phyloP scores from a whole-genome alignment of 257 asterid species.

The Solanum microdontum region DNA sequence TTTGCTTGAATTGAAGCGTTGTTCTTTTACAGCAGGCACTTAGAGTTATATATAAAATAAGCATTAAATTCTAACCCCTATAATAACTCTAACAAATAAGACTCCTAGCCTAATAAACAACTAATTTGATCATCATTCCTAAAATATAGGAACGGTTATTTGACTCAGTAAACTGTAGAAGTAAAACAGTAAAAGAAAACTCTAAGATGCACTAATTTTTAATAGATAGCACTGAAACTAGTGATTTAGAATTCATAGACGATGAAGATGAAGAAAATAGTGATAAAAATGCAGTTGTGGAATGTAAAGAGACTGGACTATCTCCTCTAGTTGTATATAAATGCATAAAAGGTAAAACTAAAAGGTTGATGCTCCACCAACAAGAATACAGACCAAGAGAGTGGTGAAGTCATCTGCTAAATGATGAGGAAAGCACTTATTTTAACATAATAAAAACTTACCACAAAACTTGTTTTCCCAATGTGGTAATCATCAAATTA shows the following conservation, averaged over 20 bases:
- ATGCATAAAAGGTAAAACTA: too few species aligned
- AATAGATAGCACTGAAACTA: not conserved
- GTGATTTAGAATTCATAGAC: too few species aligned
- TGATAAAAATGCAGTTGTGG: too few species aligned
- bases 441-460: too few species aligned
- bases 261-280: too few species aligned
- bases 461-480: not conserved
- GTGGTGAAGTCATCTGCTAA: too few species aligned
- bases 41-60: not conserved
- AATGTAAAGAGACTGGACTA: too few species aligned
- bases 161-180: not conserved
- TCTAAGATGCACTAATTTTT: not conserved
- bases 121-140: not conserved
- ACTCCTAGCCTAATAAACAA: not conserved
- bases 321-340: too few species aligned
- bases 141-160: not conserved
- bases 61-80: not conserved
- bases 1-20: not conserved
- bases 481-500: too few species aligned
- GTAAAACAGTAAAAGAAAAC: not conserved
- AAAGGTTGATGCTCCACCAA: too few species aligned
- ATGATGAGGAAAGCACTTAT: too few species aligned
- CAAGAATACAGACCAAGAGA: too few species aligned
- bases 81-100: not conserved
- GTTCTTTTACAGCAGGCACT: not conserved